Percentiles rank a stretch among this genome's conserved stretches.
Conservation (phyloP, 2,329 filamentous ascomycete species). For the Pseudogymnoascus sp. region DNA sequence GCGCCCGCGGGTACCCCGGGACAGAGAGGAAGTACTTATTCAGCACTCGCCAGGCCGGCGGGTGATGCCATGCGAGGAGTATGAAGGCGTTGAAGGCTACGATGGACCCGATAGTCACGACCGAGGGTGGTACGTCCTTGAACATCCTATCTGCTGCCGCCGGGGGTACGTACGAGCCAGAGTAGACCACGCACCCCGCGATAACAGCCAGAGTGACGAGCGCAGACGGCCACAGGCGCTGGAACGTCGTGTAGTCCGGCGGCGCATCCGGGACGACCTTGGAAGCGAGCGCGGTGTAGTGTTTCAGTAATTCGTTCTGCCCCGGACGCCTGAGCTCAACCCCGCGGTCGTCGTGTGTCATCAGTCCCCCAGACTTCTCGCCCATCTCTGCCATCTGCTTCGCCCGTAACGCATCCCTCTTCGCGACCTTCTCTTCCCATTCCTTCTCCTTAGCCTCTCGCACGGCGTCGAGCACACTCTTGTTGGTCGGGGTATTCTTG, state of each 20-base stretch:
- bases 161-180: conserved; percentile 44
- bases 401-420: conserved; percentile 38
- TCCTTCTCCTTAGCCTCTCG: conserved; percentile 41
- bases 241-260: conserved; percentile 42
- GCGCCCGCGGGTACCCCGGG: conserved; percentile 54
- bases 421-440: conserved; percentile 33
- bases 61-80: conserved; percentile 52
- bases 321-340: conserved; percentile 23
- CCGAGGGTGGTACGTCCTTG: conserved; percentile 51
- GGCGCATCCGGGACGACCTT: conserved; percentile 43
- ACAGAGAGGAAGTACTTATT: conserved; percentile 61
- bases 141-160: conserved; percentile 42
- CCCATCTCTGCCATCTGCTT: conserved; percentile 39
- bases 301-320: conserved; percentile 21
- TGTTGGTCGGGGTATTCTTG: conserved; percentile 44
- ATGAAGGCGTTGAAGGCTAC: conserved; percentile 50
- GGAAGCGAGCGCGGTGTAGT: conserved; percentile 32
- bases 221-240: conserved; percentile 48
- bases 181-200: conserved; percentile 35
- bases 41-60: conserved; percentile 54
- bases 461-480: conserved; percentile 47
- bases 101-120: conserved; percentile 55
- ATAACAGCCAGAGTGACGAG: conserved; percentile 39
- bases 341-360: conserved; percentile 13
- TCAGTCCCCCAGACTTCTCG: conserved; percentile 20